Evolutionary conservation across 1,139 yeast genomes (phyloP), one percentile per base, ranked within the genome.

Genomic region (Magnusiomyces magnusii): DNA sequence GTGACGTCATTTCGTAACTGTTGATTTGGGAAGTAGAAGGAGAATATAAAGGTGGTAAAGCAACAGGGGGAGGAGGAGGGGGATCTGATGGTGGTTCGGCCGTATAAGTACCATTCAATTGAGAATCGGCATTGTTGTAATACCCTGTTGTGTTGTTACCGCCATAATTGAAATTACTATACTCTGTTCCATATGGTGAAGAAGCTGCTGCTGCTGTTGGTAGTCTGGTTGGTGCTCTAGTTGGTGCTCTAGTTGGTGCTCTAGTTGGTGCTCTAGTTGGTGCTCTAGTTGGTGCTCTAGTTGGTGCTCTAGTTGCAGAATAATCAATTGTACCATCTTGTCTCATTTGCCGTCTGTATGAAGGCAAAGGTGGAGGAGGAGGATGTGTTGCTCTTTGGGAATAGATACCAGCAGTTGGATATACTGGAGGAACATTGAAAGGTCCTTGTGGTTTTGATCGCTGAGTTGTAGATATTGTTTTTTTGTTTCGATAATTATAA

Each of bases 321-420:
- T n/a, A n/a, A n/a, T n/a, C n/a, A n/a, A n/a, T n/a, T n/a, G n/a
- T n/a, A n/a, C n/a, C n/a, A n/a, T n/a, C n/a, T n/a, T n/a, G n/a
- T n/a, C n/a, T n/a, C n/a, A n/a, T 41, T 41, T 7, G 47, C 7
- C 13, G 36, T 31, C 36, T 31, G 36, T 47, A 17, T 19, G 53
- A 23, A 2, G 50, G 50, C 50, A 19, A 27, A 24, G 50, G 50
- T 17, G 50, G 50, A 5, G 50, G 50, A 5, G 28, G 50, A 15
- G 28, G 50, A 19, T 51, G 54, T 17, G 44, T 34, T 21, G 54
- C 75, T n/a, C 66, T 25, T 60, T 0, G 75, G 67, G 62, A 62
- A 73, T 59, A 68, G 69, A 62, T 77, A 73, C 41, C 63, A 59
- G 28, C 58, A 44, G 61, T 76, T 73, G 64, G 77, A 74, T 21